These are phyloP conservation scores for Termitomyces sp. DNA, from an alignment of 1,284 basidiomycete species.

Conservation along the genomic window DNA sequence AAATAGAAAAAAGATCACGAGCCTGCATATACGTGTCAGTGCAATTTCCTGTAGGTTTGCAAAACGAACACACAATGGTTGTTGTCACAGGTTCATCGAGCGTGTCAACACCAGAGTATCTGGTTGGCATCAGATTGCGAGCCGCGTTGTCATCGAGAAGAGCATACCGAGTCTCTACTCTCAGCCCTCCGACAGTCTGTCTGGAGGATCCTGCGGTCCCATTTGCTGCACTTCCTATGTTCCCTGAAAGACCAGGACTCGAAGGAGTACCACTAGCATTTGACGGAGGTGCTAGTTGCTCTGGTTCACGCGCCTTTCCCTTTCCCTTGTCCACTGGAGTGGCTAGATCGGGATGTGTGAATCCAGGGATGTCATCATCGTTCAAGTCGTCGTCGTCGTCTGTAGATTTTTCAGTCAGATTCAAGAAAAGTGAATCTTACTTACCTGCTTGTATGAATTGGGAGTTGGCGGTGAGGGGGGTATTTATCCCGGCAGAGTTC, in stretches of 20 bases:
- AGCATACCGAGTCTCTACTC: constrained; percentile 77
- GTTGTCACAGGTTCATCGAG: constrained; percentile 86
- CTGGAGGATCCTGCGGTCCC: constrained; percentile 39
- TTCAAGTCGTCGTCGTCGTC: constrained; percentile 73
- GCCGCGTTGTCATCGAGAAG: not conserved
- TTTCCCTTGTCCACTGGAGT: constrained; percentile 60
- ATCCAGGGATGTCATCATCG: constrained; percentile 74
- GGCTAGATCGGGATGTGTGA: constrained; percentile 55
- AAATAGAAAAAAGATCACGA: constrained; percentile 85
- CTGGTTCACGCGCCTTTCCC: constrained; percentile 47
- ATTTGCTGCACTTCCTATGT: constrained; percentile 56
- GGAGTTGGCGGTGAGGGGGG: constrained; percentile 57
- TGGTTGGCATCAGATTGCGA: constrained; percentile 21
- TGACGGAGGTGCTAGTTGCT: constrained; percentile 48
- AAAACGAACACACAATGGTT: constrained; percentile 69
- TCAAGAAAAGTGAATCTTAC: constrained; percentile 6
- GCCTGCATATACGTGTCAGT: constrained; percentile 41
- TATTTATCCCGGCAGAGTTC: constrained; percentile 28
- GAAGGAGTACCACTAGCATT: constrained; percentile 23
- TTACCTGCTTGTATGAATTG: constrained; percentile 73
- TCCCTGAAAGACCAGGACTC: constrained; percentile 54
- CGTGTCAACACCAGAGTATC: constrained; percentile 79
- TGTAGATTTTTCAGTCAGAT: constrained; percentile 2
- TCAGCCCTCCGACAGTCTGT: constrained; percentile 75
- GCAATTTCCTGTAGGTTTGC: constrained; percentile 11